Base-by-base conservation (phyloP, 2,329 filamentous ascomycete species). In the Hymenoscyphus occultus region DNA sequence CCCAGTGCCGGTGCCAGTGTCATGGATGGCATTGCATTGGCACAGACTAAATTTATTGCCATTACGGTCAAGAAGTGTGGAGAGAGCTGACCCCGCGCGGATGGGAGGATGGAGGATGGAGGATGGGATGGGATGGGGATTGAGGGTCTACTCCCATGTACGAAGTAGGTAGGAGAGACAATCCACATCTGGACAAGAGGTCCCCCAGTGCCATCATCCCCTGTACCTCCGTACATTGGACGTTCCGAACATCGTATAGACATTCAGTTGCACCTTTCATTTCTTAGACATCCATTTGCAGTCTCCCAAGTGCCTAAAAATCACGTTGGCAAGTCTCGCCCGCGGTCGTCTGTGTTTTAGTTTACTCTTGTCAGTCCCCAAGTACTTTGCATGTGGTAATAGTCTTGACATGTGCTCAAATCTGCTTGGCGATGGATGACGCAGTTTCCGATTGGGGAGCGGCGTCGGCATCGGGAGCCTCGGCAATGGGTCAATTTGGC, bases 31-130 rank as follows among this genome's bases (percentile, higher is more conserved):
- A 57, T 56, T 60, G 64, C 59, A 59, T 58, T 61, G 66, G 39
- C 63, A 58, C 56, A 54, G 56, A 35, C 28, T 9, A 54, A 64
- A 65, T 67, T 62, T 69, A 66, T 62, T 60, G 63, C 65, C 68
- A 39, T 62, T 61, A 66, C 60, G 65, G 66, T 66, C 66, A 60
- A 69, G 63, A 56, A 56, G 51, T 51, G 54, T 40, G 16, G 35
- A 39, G 28, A 57, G 32, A 67, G 70, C 65, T 66, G 68, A 66
- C 69, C 64, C 68, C 67, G 51, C 56, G 66, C 56, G 68, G 71
- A 62, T 68, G 68, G 69, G 70, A 67, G 68, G 69, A 65, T 67
- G 56, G 70, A 67, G 68, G 69, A 65, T 67, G 56, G 59, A 12
- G 56, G 13, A 35, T 51, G 16, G 32, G 28, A 39, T 57, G 64